Evolutionary conservation across 1,139 yeast species (phyloP).

Genomic region (Geotrichum phurueaensis): DNA sequence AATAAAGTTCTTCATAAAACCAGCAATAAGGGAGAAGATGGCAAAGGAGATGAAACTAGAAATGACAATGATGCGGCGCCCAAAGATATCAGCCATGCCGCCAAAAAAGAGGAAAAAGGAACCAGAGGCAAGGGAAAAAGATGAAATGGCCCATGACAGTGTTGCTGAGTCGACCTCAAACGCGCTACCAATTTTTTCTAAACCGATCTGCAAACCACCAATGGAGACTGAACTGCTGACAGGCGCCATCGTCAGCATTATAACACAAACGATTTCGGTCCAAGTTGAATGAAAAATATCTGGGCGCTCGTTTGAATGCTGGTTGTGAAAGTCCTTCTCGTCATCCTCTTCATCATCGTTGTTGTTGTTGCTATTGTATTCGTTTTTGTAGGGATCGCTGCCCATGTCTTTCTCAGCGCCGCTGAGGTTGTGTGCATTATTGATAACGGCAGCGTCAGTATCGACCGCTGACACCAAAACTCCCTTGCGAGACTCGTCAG

Average conservation of each 20-base stretch:
- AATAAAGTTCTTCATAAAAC: slow-evolving; percentile 38
- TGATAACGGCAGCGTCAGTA: too few species aligned
- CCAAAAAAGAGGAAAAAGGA: slow-evolving; percentile 41
- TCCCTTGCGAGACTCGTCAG: too few species aligned
- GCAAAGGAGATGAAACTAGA: slow-evolving; percentile 35
- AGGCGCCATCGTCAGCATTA: slow-evolving; percentile 38
- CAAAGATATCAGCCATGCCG: slow-evolving; percentile 43
- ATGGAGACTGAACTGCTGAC: slow-evolving; percentile 38
- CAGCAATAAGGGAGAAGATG: slow-evolving; percentile 37
- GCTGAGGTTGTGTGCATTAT: too few species aligned
- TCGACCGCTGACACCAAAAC: too few species aligned
- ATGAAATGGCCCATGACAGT: slow-evolving; percentile 41
- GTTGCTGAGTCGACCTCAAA: slow-evolving; percentile 38
- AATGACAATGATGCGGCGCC: slow-evolving; percentile 38
- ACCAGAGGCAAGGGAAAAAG: slow-evolving; percentile 41
- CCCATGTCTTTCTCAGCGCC: too few species aligned
- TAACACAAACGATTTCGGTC: slow-evolving; percentile 29
- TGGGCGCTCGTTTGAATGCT: slow-evolving; percentile 19
- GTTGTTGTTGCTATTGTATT: too few species aligned
- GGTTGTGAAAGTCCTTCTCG: background rate
- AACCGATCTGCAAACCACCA: slow-evolving; percentile 36
- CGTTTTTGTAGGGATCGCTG: too few species aligned
- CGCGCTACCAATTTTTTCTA: slow-evolving; percentile 33
- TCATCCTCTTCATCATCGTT: background rate
- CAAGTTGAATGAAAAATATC: slow-evolving; percentile 19